phyloP scores from a whole-genome alignment of 805 yeast genomes.

The Zygosaccharomyces pseudorouxii region DNA sequence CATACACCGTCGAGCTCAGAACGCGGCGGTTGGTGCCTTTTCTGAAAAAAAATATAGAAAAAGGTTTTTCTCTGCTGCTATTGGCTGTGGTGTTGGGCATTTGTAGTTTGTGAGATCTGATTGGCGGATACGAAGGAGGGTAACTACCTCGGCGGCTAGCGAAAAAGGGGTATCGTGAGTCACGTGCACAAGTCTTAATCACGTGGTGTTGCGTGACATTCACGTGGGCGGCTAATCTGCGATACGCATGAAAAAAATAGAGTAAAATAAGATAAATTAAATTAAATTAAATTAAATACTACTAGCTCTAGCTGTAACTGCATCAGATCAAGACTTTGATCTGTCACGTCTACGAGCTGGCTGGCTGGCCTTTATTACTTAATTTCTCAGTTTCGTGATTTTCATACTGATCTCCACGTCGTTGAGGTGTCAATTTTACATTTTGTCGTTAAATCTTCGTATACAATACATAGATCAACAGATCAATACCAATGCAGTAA shows the following conservation, averaged over 20 bases:
- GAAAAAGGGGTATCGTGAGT: not conserved
- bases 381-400: no score
- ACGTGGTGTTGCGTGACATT: no score
- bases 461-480: not conserved
- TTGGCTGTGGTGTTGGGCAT: constrained; percentile 3
- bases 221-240: no score
- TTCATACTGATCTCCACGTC: not conserved
- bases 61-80: not conserved
- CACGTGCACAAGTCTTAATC: no score
- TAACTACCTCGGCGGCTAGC: constrained; percentile 2
- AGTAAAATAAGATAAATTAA: no score
- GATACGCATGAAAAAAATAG: no score
- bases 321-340: no score
- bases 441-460: not conserved
- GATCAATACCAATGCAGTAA: not conserved
- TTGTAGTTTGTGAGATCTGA: constrained; percentile 1
- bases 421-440: not conserved
- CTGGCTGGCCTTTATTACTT: no score
- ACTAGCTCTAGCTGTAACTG: no score
- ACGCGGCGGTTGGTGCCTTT: constrained; percentile 2
- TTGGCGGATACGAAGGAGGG: constrained; percentile 4
- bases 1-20: not conserved
- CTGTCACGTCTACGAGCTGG: no score
- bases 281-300: no score
- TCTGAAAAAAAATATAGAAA: not conserved